A percentile compares a stretch with the other conserved stretches of the same genome.
Evolutionary conservation across 495 filamentous ascomycete genomes (phyloP).

Genomic region (Lichina pygmaea): DNA sequence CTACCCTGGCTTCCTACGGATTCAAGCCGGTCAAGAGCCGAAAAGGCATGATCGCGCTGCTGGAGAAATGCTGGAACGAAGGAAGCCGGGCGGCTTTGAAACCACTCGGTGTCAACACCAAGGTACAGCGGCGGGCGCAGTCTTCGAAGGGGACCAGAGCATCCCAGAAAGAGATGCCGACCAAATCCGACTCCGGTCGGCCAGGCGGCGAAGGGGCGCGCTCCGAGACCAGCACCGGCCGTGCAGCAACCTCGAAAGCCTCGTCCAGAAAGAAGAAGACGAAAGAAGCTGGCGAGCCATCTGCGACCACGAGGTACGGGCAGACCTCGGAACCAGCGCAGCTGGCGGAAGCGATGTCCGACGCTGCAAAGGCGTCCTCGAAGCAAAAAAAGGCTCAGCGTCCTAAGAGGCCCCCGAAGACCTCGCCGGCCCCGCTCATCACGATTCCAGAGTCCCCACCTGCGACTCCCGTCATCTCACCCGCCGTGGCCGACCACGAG

Average conservation of each 20-base stretch:
- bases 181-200: too few relatives aligned
- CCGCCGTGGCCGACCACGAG: neutral
- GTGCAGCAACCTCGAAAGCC: constrained; percentile 3
- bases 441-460: neutral
- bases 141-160: neutral
- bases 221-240: neutral
- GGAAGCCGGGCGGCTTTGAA: constrained; percentile 9
- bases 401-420: neutral
- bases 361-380: neutral
- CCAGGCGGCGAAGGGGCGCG: neutral
- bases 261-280: constrained; percentile 1
- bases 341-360: neutral
- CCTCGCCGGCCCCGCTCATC: neutral
- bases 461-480: neutral
- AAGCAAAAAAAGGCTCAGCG: neutral
- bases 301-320: constrained; percentile 2
- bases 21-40: constrained; percentile 53
- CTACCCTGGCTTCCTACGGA: constrained; percentile 33
- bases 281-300: neutral
- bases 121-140: neutral
- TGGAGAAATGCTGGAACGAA: constrained; percentile 48
- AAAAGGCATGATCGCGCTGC: constrained; percentile 39
- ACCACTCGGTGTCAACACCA: constrained; percentile 2
- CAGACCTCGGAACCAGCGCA: neutral
- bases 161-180: constrained; percentile 4